These are phyloP conservation scores for Pleurotus citrinopileatus DNA, from an alignment of 768 basidiomycete species.

Conservation along the genomic window DNA sequence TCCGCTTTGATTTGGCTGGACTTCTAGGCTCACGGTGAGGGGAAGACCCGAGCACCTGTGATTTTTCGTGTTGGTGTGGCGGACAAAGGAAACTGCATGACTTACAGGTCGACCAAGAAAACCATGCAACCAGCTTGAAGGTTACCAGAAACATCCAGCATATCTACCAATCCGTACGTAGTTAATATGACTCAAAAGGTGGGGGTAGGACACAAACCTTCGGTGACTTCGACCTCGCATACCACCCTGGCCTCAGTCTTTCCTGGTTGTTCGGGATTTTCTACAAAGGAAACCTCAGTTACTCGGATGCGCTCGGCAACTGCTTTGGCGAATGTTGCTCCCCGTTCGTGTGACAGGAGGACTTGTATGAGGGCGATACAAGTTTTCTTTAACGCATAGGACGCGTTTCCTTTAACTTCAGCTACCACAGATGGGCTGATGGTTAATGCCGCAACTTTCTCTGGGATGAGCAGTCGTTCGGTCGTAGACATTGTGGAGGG, in stretches of 20 bases:
- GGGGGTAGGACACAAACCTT: conserved; percentile 30
- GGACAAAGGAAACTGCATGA: background rate
- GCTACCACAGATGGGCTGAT: background rate
- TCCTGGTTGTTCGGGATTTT: conserved; percentile 31
- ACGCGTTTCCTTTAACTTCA: background rate
- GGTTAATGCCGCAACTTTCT: background rate
- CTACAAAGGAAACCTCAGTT: conserved; percentile 37
- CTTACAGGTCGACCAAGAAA: conserved; percentile 48
- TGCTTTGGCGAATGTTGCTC: background rate
- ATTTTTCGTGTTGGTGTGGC: background rate
- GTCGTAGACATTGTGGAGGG: background rate
- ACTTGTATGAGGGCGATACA: background rate
- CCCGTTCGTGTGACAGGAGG: background rate
- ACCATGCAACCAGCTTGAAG: conserved; percentile 40
- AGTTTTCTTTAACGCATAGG: background rate
- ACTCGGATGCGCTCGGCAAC: conserved; percentile 1
- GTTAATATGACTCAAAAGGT: conserved; percentile 7
- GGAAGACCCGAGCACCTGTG: conserved; percentile 40
- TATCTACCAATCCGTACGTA: conserved; percentile 29
- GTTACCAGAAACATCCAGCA: conserved; percentile 34
- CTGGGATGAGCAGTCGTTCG: background rate
- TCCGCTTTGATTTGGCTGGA: conserved; percentile 25
- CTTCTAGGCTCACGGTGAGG: conserved; percentile 28
- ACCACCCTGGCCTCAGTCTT: conserved; percentile 36
- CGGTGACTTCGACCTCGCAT: conserved; percentile 39